Conservation (phyloP, 2,329 filamentous ascomycete species). For the Aspergillus unguis region DNA sequence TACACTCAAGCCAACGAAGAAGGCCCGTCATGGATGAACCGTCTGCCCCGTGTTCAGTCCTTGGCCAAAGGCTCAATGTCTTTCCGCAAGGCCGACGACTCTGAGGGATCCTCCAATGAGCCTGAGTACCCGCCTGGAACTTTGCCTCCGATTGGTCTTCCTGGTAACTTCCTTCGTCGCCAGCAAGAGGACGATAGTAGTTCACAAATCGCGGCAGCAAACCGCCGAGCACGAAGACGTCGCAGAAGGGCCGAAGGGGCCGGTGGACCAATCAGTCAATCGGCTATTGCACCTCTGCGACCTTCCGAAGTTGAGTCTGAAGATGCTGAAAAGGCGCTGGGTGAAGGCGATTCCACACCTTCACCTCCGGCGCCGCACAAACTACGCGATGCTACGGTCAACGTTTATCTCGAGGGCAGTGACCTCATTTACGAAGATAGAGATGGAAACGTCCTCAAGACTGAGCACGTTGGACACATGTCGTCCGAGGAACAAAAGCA, state of each 20-base stretch:
- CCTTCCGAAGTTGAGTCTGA: constrained; percentile 33
- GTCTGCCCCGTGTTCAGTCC: constrained; percentile 77
- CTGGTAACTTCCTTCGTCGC: constrained; percentile 75
- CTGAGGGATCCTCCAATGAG: constrained; percentile 59
- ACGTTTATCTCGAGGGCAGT: constrained; percentile 77
- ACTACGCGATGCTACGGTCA: constrained; percentile 45
- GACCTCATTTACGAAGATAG: constrained; percentile 78
- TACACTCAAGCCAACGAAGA: constrained; percentile 90
- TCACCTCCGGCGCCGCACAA: background rate
- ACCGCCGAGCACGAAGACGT: constrained; percentile 53
- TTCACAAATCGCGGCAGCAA: constrained; percentile 51
- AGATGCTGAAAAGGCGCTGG: constrained; percentile 23
- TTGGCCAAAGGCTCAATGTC: constrained; percentile 79
- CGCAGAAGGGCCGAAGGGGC: constrained; percentile 69
- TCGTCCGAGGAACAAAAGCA: constrained; percentile 59
- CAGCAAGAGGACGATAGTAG: constrained; percentile 70
- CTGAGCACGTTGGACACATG: constrained; percentile 51
- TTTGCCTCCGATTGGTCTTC: constrained; percentile 67
- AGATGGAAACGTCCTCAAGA: constrained; percentile 78
- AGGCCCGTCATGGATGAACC: constrained; percentile 90
- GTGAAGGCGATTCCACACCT: constrained; percentile 8
- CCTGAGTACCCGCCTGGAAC: constrained; percentile 64
- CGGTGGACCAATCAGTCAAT: constrained; percentile 84
- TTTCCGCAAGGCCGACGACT: constrained; percentile 63
- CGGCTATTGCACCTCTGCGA: constrained; percentile 73